These are phyloP conservation scores for Fraxinus sp. DNA, from an alignment of 305 asterid genomes.

Conservation along the genomic window DNA sequence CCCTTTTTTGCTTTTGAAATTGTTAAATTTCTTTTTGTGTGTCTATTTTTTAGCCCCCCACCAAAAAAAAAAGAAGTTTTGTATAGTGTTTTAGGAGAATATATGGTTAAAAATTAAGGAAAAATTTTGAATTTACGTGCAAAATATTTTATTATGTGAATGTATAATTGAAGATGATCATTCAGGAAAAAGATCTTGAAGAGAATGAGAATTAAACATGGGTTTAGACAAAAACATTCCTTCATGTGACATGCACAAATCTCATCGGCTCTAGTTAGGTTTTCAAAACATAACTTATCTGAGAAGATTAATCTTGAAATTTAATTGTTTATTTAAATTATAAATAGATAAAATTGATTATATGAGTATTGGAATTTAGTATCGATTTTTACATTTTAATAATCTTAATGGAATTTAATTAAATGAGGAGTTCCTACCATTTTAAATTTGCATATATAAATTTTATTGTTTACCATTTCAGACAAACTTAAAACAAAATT, in stretches of 20 bases:
- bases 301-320: background rate
- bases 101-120: too few relatives aligned
- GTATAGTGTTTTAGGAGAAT: too few relatives aligned
- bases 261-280: slow-evolving; percentile 21
- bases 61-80: too few relatives aligned
- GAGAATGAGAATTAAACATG: slow-evolving; percentile 15
- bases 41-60: slow-evolving; percentile 15
- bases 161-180: too few relatives aligned
- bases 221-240: slow-evolving; percentile 39
- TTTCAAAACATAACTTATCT: background rate
- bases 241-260: slow-evolving; percentile 44
- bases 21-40: background rate
- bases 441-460: background rate
- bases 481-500: background rate
- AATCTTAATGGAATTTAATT: background rate
- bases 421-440: background rate
- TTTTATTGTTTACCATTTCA: too few relatives aligned
- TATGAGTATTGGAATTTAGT: background rate
- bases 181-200: too few relatives aligned
- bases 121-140: too few relatives aligned
- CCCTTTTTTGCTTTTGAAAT: slow-evolving; percentile 19
- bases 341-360: background rate
- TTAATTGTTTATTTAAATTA: background rate
- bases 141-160: too few relatives aligned
- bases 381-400: background rate